Evolutionary conservation across 495 filamentous ascomycete species (phyloP).

Genomic region (Thozetella sp.): DNA sequence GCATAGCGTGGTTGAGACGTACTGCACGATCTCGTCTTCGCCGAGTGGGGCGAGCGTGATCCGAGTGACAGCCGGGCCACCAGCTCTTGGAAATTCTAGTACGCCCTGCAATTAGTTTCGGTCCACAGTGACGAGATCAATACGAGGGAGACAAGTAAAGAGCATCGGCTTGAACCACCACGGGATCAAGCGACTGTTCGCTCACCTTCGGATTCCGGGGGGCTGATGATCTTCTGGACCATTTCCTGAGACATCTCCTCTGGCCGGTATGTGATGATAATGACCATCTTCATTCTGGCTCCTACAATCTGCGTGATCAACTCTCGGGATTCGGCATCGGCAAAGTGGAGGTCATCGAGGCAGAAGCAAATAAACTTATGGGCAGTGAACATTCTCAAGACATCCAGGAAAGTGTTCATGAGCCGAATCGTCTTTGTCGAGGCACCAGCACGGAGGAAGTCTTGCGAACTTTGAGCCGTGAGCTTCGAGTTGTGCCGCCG

Average conservation of each 20-base stretch:
- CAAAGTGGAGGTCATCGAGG: slow-evolving; percentile 85
- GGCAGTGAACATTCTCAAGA: slow-evolving; percentile 75
- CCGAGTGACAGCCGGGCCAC: slow-evolving; percentile 56
- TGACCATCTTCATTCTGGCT: slow-evolving; percentile 72
- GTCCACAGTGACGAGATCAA: slow-evolving; percentile 7
- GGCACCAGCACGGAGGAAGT: slow-evolving; percentile 70
- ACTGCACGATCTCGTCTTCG: slow-evolving; percentile 75
- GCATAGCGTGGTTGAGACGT: slow-evolving; percentile 75
- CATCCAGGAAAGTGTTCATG: slow-evolving; percentile 81
- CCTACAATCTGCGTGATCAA: slow-evolving; percentile 74
- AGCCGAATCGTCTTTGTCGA: slow-evolving; percentile 76
- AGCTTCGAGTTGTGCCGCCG: slow-evolving; percentile 12
- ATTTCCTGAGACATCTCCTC: slow-evolving; percentile 50
- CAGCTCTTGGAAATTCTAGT: slow-evolving; percentile 40
- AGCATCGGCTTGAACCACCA: background rate
- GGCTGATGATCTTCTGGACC: slow-evolving; percentile 46
- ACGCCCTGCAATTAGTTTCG: background rate
- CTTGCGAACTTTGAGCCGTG: slow-evolving; percentile 58
- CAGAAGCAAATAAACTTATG: slow-evolving; percentile 82
- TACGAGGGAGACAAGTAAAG: background rate
- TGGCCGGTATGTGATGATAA: slow-evolving; percentile 69
- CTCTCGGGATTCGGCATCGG: slow-evolving; percentile 83
- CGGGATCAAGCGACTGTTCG: background rate
- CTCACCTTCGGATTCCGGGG: slow-evolving; percentile 46
- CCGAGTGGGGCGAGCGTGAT: slow-evolving; percentile 67